Percentiles rank a stretch among this genome's conserved stretches.
Evolutionary conservation across 2,329 filamentous ascomycete species (phyloP).

Genomic region (Exserohilum rostratum): DNA sequence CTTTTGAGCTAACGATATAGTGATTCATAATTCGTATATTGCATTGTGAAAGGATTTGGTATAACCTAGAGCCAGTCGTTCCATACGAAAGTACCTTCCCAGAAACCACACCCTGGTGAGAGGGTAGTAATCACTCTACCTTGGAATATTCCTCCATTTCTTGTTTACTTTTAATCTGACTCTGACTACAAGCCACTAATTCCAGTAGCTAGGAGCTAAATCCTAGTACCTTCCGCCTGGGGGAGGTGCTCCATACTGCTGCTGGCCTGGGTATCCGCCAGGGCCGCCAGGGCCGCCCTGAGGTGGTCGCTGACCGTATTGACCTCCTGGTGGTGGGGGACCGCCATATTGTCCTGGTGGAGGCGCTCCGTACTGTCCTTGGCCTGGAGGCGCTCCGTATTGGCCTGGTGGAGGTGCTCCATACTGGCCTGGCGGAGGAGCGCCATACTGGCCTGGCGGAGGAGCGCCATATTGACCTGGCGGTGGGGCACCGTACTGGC

Average conservation of each 20-base stretch:
- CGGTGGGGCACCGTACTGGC: constrained; percentile 38
- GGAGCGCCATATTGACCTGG: constrained; percentile 28
- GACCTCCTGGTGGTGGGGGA: constrained; percentile 19
- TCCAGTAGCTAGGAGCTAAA: neutral
- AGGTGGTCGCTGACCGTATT: constrained; percentile 27
- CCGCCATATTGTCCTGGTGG: constrained; percentile 22
- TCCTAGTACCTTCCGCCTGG: constrained; percentile 28
- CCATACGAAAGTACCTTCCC: neutral
- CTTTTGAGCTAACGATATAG: too few relatives aligned
- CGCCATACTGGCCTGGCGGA: constrained; percentile 25
- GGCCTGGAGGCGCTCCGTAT: constrained; percentile 25
- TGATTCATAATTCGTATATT: too few relatives aligned
- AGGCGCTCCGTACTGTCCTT: constrained; percentile 27
- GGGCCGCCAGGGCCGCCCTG: constrained; percentile 29
- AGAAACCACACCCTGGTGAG: neutral
- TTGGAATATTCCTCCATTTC: neutral
- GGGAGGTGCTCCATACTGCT: constrained; percentile 29
- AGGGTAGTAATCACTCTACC: neutral
- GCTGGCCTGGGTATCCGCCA: constrained; percentile 31
- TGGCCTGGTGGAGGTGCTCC: constrained; percentile 24
- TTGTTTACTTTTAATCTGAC: neutral
- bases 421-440: constrained; percentile 24
- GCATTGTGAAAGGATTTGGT: neutral
- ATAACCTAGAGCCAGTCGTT: neutral
- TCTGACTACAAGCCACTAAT: neutral